Conservation (phyloP, 306 rosid species). For the Luffa aegyptiaca region DNA sequence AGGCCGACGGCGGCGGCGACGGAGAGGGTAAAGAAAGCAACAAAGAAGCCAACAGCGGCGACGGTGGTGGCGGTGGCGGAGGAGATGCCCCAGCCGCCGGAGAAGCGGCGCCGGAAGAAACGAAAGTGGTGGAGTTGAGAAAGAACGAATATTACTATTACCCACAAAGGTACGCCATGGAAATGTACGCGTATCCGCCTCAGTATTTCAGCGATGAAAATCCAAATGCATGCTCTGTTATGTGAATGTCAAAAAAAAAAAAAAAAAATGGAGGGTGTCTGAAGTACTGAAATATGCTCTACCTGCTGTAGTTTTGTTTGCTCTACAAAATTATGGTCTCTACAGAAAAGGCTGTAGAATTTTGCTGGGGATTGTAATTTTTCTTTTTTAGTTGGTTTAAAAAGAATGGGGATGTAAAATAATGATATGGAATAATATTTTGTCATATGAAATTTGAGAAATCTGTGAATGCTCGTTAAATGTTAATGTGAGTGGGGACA, state of each 20-base stretch:
- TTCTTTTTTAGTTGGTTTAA: not conserved
- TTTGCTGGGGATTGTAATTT: conserved; percentile 10
- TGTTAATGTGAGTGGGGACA: not conserved
- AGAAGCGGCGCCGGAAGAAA: conserved; percentile 24
- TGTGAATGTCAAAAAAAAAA: conserved; percentile 9
- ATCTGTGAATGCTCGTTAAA: not conserved
- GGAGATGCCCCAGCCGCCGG: conserved; percentile 11
- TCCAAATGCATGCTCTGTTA: conserved; percentile 71
- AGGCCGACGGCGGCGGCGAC: not conserved
- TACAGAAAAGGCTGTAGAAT: conserved; percentile 1
- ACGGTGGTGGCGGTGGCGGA: not conserved
- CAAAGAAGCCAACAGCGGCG: conserved; percentile 9
- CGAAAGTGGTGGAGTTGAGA: conserved; percentile 37
- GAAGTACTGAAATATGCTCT: not conserved
- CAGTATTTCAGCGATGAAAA: conserved; percentile 98
- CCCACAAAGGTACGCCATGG: conserved; percentile 47
- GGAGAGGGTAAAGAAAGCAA: conserved; percentile 9
- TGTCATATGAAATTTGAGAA: not conserved
- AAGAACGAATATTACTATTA: conserved; percentile 35
- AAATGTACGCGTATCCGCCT: conserved; percentile 40
- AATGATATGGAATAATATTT: not conserved
- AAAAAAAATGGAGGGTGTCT: too few relatives aligned
- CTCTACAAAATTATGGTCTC: not conserved
- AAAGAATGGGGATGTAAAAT: conserved; percentile 1
- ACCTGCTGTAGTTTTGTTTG: not conserved